Evolutionary conservation across 2,329 filamentous ascomycete genomes (phyloP).

Genomic region (Alternaria panax): DNA sequence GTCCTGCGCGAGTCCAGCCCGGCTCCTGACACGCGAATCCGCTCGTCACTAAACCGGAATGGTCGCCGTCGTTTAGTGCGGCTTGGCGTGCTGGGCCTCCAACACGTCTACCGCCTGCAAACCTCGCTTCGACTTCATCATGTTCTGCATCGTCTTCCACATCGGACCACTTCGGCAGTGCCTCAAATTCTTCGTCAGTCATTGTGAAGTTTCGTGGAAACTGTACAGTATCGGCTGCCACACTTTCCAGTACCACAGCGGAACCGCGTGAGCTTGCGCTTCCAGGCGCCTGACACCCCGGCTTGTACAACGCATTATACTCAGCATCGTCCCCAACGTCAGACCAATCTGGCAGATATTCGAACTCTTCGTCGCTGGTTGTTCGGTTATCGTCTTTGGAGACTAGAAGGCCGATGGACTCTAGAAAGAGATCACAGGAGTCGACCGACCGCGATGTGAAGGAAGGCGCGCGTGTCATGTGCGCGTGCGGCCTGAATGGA

Average conservation of each 20-base stretch:
- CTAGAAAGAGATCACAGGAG: conserved; percentile 2
- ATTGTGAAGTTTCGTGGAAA: background rate
- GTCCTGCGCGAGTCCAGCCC: conserved; percentile 17
- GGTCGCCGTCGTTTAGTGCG: conserved; percentile 10
- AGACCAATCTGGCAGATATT: conserved; percentile 4
- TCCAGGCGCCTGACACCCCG: background rate
- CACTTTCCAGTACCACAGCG: background rate
- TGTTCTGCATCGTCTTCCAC: conserved; percentile 5
- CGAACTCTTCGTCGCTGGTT: background rate
- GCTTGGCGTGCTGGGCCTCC: background rate
- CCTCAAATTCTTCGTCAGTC: background rate
- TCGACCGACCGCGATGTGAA: background rate
- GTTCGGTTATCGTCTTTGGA: background rate
- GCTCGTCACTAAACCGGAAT: conserved; percentile 10
- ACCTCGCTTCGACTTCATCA: background rate
- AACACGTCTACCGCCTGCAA: background rate
- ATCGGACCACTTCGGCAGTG: conserved; percentile 7
- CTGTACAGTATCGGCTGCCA: background rate
- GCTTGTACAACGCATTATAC: background rate
- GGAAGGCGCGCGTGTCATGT: background rate
- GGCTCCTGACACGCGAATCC: conserved; percentile 16
- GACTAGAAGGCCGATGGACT: background rate
- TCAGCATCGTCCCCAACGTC: conserved; percentile 6
- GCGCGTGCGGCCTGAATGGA: background rate
- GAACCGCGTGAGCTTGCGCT: background rate